phyloP scores from a whole-genome alignment of 306 rosid species.

The Vicia villosa region DNA sequence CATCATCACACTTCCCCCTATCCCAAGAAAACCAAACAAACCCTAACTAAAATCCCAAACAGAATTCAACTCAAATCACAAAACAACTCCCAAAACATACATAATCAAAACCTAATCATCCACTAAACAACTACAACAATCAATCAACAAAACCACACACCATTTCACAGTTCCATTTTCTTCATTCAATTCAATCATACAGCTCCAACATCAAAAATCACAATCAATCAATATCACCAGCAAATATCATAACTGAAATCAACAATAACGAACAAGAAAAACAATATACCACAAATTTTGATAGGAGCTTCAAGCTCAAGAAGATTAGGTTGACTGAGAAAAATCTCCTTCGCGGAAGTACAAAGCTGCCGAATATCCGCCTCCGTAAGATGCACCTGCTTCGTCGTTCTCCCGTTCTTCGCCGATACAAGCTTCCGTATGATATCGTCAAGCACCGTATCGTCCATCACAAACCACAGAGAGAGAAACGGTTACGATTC shows the following conservation, averaged over 20 bases:
- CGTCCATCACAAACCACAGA: conserved; percentile 53
- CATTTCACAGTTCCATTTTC: background rate
- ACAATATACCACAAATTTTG: conserved; percentile 73
- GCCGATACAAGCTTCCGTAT: conserved; percentile 64
- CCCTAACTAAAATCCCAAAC: background rate
- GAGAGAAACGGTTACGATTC: background rate
- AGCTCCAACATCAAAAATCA: conserved; percentile 13
- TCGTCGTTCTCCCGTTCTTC: conserved; percentile 74
- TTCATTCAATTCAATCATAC: conserved; percentile 21
- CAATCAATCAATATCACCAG: background rate
- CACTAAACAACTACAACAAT: background rate
- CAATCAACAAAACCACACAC: background rate
- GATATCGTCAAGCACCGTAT: conserved; percentile 56
- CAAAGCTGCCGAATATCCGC: conserved; percentile 71
- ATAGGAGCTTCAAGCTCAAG: conserved; percentile 90
- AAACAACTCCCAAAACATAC: background rate
- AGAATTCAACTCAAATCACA: background rate
- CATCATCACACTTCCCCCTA: background rate
- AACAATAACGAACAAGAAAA: background rate
- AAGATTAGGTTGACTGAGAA: conserved; percentile 83
- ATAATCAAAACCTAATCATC: background rate
- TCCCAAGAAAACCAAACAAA: conserved; percentile 3
- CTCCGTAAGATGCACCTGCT: conserved; percentile 72
- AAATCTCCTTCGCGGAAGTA: conserved; percentile 62
- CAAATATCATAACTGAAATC: background rate